Percentiles rank a stretch among this genome's conserved stretches.
Conservation (phyloP, 2,329 filamentous ascomycete species). For the Stromatinia cepivora region DNA sequence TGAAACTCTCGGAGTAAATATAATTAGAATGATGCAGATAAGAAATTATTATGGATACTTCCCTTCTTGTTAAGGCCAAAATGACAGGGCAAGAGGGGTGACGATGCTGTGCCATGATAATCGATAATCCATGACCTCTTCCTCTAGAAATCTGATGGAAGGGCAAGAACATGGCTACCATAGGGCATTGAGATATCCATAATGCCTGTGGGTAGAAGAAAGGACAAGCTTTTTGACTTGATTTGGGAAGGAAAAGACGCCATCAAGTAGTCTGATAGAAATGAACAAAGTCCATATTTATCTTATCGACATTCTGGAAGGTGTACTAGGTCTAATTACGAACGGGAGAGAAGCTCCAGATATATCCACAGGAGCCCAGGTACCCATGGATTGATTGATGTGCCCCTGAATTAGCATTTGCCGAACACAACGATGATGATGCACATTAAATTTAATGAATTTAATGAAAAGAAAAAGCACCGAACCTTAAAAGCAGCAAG, state of each 20-base stretch:
- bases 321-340: background rate
- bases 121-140: background rate
- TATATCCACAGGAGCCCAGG: background rate
- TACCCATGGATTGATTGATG: background rate
- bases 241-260: background rate
- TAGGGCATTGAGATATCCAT: background rate
- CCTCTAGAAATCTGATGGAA: background rate
- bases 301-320: background rate
- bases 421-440: background rate
- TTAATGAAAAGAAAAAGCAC: background rate
- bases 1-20: background rate
- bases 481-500: background rate
- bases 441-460: background rate
- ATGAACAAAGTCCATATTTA: background rate
- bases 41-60: background rate
- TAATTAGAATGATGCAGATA: conserved; percentile 10
- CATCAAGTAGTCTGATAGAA: background rate
- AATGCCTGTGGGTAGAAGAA: background rate
- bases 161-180: background rate
- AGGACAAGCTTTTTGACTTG: background rate
- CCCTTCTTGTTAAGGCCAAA: background rate
- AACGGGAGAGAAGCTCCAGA: background rate
- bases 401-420: conserved; percentile 9
- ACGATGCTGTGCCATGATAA: conserved; percentile 16
- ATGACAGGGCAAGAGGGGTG: background rate